Evolutionary conservation across 345 rosid genomes (phyloP).

Genomic region (Passiflora organensis): DNA sequence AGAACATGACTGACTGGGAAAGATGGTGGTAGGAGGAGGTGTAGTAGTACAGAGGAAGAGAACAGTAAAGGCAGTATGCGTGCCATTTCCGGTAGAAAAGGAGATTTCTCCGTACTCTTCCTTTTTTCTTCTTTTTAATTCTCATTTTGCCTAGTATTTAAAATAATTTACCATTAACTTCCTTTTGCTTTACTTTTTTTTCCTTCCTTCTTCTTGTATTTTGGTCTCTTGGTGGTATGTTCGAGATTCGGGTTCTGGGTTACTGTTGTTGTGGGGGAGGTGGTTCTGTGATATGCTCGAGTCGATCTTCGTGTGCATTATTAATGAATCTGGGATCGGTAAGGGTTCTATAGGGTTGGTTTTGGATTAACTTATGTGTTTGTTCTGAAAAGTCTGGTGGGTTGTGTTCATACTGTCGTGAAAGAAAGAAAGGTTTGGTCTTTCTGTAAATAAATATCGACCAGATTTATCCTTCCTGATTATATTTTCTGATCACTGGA

Average conservation of each 20-base stretch:
- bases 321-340: conserved; percentile 41
- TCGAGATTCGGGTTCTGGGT: background rate
- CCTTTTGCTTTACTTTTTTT: background rate
- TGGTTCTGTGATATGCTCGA: conserved; percentile 20
- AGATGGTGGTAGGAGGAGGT: conserved; percentile 8
- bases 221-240: background rate
- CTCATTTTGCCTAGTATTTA: conserved; percentile 61
- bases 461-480: conserved; percentile 32
- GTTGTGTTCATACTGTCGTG: background rate
- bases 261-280: background rate
- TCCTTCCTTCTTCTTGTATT: background rate
- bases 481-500: conserved; percentile 39
- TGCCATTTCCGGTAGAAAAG: conserved; percentile 48
- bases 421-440: conserved; percentile 9
- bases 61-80: conserved; percentile 32
- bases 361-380: background rate
- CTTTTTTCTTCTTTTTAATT: conserved; percentile 58
- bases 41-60: conserved; percentile 10
- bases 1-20: conserved; percentile 3
- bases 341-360: conserved; percentile 9
- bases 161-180: conserved; percentile 3
- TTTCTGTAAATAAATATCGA: conserved; percentile 33
- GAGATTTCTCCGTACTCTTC: conserved; percentile 58
- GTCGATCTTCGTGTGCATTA: conserved; percentile 32
- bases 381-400: background rate